Base-by-base conservation (phyloP, 768 basidiomycete species). In the Tulasnella sp. region DNA sequence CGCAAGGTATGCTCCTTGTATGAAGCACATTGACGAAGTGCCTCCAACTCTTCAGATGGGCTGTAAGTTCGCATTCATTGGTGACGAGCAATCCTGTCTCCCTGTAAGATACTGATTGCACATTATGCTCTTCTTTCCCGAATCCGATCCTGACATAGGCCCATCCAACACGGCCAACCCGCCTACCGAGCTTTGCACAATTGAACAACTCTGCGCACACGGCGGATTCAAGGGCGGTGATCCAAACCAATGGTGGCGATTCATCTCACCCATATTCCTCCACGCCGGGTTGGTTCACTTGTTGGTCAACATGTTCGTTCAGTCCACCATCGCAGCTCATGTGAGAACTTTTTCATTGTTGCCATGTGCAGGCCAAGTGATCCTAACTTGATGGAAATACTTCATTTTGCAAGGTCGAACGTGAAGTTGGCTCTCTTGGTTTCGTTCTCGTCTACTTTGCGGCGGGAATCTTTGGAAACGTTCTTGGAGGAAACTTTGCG, bases 201-300 rank as follows among this genome's bases (percentile, higher is more conserved):
- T 99, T 6, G 93, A 93, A 83, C 90, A 92, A 0, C 88, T 98
- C 9, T 99, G 97, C 86, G 96, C 93, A 4, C 97, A 96, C 85
- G 96, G 96, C 76, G 95, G 95, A 16, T 89, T 90, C 83, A 83
- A 87, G 12, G 85, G 84, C 14, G 82, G 85, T 54, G 85, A 84
- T 3, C 91, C 90, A 0, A 85, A 91, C 82, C 91, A 92, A 81
- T 90, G 88, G 86, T 92, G 73, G 83, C 94, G 95, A 82, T 97
- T 97, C 84, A 93, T 96, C 83, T 92, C 92, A 1, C 90, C 96
- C 12, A 93, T 97, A 76, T 98, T 99, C 84, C 86, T 98, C 7
- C 97, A 99, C 83, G 98, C 96, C 16, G 97, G 97, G n/a, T 88
- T 99, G 80, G 88, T 99, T n/a, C 97, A 99, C 85, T 88, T 97